Evolutionary conservation across 768 basidiomycete genomes (phyloP), one percentile per base, ranked within the genome.

Genomic region (Dacryopinax primogenitus): DNA sequence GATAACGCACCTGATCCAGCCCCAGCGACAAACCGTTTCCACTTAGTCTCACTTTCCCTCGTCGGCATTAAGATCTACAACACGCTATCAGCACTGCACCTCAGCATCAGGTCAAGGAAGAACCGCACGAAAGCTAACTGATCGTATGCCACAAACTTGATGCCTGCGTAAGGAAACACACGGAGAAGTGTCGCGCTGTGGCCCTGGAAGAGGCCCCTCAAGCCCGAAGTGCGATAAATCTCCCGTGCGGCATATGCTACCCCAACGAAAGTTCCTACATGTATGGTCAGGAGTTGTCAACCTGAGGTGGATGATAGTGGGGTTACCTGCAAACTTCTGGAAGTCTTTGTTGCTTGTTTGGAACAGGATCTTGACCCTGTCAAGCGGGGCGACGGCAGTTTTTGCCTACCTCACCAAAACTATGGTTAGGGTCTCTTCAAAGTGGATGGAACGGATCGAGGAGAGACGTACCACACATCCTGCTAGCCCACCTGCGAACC

Each of bases 81-180:
- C 28, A 3, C 23, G 9, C 6, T 15, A 36, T 64, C 35, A 15
- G 64, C 23, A 63, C 64, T 32, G n/a, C 64, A 21, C 16, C 32
- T 33, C 33, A 3, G 39, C 37, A n/a, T 44, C 21, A 58, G 0
- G 62, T 11, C 11, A 63, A 3, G 15, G n/a, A 64, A 45, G 51
- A 18, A 80, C 71, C 75, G 64, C 69, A 94, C 91, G 67, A 83
- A 72, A 75, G 90, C 88, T 65, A 89, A 78, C 73, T 90, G 84
- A 74, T 97, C 95, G 73, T 97, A 99, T 2, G 89, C 84, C 86
- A 97, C 92, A 72, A 92, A 99, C 75, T 94, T 96, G 76, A 98
- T 89, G 66, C 87, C 91, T 32, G 96, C 96, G 72, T 98, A 97
- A 7, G 96, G 96, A 74, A 96, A 95, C 71, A 97, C 87, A 65